Conservation (phyloP, 139 green algal species). For the Edaphochlamys debaryana region DNA sequence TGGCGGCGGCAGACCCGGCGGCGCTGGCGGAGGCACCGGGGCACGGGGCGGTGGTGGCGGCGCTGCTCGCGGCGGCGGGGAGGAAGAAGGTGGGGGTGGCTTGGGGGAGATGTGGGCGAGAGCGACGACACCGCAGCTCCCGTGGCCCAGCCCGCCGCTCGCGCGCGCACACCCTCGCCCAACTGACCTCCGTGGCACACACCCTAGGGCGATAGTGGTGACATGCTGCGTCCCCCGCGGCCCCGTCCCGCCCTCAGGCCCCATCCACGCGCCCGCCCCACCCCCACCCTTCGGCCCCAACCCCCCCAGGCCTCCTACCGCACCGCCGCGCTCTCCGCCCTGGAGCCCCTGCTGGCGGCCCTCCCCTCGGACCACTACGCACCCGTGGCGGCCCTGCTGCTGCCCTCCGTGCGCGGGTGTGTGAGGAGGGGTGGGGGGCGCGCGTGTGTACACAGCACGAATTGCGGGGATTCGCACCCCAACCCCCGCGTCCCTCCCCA, state of each 20-base stretch:
- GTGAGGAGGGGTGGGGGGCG: background rate
- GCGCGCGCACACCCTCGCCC: too few relatives aligned
- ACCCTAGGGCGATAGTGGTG: too few relatives aligned
- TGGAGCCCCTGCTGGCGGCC: background rate
- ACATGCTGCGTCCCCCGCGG: too few relatives aligned
- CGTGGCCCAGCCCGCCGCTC: too few relatives aligned
- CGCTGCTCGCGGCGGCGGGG: conserved; percentile 18
- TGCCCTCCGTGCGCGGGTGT: conserved; percentile 18
- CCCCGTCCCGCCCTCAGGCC: too few relatives aligned
- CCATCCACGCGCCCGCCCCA: too few relatives aligned
- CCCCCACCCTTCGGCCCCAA: too few relatives aligned
- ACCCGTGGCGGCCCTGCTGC: conserved; percentile 24
- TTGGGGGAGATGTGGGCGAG: too few relatives aligned
- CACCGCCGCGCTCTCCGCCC: conserved; percentile 11
- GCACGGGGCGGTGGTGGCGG: conserved; percentile 19
- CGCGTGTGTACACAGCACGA: background rate
- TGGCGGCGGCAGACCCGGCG: conserved; percentile 50
- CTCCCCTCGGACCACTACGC: conserved; percentile 18
- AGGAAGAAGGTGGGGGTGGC: conserved; percentile 25
- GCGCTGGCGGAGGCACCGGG: conserved; percentile 17
- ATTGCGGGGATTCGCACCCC: too few relatives aligned
- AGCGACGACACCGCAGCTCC: too few relatives aligned
- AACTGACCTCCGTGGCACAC: too few relatives aligned
- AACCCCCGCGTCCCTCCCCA: too few relatives aligned
- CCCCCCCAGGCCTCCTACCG: conserved; percentile 15